Base-by-base conservation (phyloP, 352 stramenopile genomes). In the Pseudoperonospora humuli region DNA sequence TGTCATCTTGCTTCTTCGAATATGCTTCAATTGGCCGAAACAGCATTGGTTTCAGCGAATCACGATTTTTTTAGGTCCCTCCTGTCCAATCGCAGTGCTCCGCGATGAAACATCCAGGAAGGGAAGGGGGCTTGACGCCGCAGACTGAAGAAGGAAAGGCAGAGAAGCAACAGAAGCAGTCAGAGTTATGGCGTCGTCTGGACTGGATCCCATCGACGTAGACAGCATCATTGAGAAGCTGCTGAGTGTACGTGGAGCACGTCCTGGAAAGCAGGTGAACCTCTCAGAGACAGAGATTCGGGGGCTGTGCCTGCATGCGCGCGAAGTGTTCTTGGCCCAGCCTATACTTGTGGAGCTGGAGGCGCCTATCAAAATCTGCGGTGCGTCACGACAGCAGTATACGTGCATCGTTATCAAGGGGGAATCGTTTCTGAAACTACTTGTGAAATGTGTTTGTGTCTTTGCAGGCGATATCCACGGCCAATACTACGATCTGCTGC, bases 311-410 rank as follows among this genome's bases (percentile, higher is more conserved):
- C 69, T 98, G 19, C 91, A 97, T 37, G 85, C 89, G 41, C 82
- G 95, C 45, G 96, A 99, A 61, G 84, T 99, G 36, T 97, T 99
- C 58, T 96, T 99, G 49, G 75, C 77, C 25, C 97, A 99, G 67
- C 96, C 96, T 5, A 99, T 99, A 67, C 80, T 99, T 32, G 60
- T 99, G 36, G 96, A 99, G 70, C 75, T 99, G 15, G 96, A 99
- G 70, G 96, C 96, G 25, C 96, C 96, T 5, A 98, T 98, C 51
- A 98, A 98, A 61, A 97, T 98, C 34, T 98, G 94, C 65, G 94
- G 94, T 89, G 51, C 55, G 65, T 64, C 31, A 25, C 23, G 17
- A 17, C 31, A 35, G 7, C 14, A 26, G n/a, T 35, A 8, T 35
- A 19, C 2, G 14, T 11, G 11, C 0, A n/a, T 23, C 4, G 9